These are phyloP conservation scores for Alternaria novae-zelandiae DNA, from an alignment of 2,329 filamentous ascomycete species.

Conservation along the genomic window DNA sequence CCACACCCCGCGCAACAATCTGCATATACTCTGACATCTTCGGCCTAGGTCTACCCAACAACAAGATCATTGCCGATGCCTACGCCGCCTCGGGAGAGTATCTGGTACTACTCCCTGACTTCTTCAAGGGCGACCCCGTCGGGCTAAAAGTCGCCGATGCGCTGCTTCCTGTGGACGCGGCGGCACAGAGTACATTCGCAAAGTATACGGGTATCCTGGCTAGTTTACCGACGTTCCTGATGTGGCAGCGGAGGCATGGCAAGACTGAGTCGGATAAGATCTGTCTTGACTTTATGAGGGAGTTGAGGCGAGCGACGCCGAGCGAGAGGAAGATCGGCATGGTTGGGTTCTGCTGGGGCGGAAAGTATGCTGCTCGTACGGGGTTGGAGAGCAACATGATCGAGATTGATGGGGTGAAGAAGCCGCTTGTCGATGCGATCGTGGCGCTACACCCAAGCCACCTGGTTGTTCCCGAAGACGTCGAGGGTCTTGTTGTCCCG, in stretches of 20 bases:
- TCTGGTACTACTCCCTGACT: conserved; percentile 33
- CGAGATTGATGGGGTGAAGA: conserved; percentile 41
- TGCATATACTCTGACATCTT: conserved; percentile 36
- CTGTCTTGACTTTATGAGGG: conserved; percentile 45
- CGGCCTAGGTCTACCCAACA: conserved; percentile 31
- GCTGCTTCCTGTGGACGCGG: conserved; percentile 46
- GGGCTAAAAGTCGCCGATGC: conserved; percentile 40
- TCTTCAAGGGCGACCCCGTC: conserved; percentile 32
- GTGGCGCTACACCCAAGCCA: conserved; percentile 50
- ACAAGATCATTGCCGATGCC: conserved; percentile 34
- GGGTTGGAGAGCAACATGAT: conserved; percentile 41
- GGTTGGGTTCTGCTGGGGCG: conserved; percentile 50
- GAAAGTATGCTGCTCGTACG: conserved; percentile 29
- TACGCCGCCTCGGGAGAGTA: conserved; percentile 28
- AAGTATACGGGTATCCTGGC: conserved; percentile 52
- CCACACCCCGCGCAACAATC: conserved; percentile 24
- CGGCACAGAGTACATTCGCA: conserved; percentile 41
- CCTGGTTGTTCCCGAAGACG: conserved; percentile 44
- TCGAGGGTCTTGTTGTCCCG: conserved; percentile 22
- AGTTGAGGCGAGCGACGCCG: conserved; percentile 40
- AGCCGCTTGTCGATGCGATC: conserved; percentile 47
- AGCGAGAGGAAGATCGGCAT: conserved; percentile 37
- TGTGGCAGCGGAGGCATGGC: conserved; percentile 45
- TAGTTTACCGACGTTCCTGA: conserved; percentile 19
- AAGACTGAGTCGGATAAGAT: conserved; percentile 36